Evolutionary conservation across 208 protist genomes (phyloP).

Genomic region (Acanthamoeba sp.): DNA sequence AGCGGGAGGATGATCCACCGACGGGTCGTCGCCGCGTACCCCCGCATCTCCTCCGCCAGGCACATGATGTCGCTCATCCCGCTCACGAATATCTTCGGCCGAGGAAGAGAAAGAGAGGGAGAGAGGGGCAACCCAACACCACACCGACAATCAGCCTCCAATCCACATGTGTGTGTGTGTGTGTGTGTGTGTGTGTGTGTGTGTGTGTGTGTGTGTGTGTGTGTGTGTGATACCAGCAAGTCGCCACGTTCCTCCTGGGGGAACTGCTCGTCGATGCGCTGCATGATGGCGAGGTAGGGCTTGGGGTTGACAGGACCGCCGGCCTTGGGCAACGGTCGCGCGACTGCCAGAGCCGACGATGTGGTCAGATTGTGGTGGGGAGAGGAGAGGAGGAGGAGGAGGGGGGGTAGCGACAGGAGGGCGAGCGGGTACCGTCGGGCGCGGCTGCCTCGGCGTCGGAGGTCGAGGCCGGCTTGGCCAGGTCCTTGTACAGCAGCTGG

Average conservation of each 20-base stretch:
- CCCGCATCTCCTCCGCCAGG: slow-evolving; percentile 76
- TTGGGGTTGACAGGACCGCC: slow-evolving; percentile 31
- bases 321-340: slow-evolving; percentile 28
- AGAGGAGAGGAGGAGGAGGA: slow-evolving; percentile 14
- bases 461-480: slow-evolving; percentile 1
- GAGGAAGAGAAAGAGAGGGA: no score
- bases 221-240: slow-evolving; percentile 57
- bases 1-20: slow-evolving; percentile 78
- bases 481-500: slow-evolving; percentile 36
- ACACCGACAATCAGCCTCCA: no score
- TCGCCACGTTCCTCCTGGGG: slow-evolving; percentile 77
- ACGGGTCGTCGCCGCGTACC: slow-evolving; percentile 28
- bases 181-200: no score
- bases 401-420: no score
- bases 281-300: slow-evolving; percentile 60
- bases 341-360: not conserved
- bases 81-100: slow-evolving; percentile 76
- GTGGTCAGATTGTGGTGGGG: not conserved
- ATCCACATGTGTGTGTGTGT: no score
- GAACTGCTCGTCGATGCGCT: slow-evolving; percentile 77
- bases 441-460: not conserved
- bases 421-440: not conserved
- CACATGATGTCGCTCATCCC: slow-evolving; percentile 80
- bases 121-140: not conserved
- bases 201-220: not conserved